Percentiles rank a stretch among this genome's conserved stretches.
phyloP scores from a whole-genome alignment of 139 green algal genomes.

The Parachlorella kessleri region DNA sequence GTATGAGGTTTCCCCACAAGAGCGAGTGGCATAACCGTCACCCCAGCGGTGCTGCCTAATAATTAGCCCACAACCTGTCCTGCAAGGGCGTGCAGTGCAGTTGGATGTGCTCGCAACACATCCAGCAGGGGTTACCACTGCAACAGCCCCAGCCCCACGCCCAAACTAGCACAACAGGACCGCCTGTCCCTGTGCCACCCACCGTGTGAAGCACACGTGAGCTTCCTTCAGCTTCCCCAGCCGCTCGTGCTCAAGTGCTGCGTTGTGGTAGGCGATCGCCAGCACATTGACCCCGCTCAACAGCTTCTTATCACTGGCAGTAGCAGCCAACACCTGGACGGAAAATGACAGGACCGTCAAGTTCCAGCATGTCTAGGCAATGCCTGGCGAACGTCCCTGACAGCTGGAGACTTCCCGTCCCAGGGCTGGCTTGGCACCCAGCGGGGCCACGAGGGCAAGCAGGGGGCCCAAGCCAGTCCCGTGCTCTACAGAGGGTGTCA shows the following conservation, averaged over 20 bases:
- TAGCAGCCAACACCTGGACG: background rate
- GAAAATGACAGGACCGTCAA: too few relatives aligned
- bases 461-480: too few relatives aligned
- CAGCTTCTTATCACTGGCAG: constrained; percentile 2
- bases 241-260: constrained; percentile 41
- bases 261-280: constrained; percentile 50
- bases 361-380: too few relatives aligned
- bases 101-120: background rate
- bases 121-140: background rate
- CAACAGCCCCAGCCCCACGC: background rate
- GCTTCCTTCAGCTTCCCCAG: constrained; percentile 32
- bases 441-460: too few relatives aligned
- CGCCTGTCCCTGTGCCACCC: background rate
- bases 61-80: background rate
- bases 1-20: too few relatives aligned
- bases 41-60: background rate
- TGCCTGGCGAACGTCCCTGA: too few relatives aligned
- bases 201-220: constrained; percentile 35
- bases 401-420: too few relatives aligned
- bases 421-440: too few relatives aligned
- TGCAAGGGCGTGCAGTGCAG: background rate
- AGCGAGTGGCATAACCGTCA: background rate
- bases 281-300: constrained; percentile 32
- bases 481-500: too few relatives aligned
- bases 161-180: background rate